These are phyloP conservation scores for Clitocybe nebularis DNA, from an alignment of 1,284 basidiomycete species.

Conservation along the genomic window DNA sequence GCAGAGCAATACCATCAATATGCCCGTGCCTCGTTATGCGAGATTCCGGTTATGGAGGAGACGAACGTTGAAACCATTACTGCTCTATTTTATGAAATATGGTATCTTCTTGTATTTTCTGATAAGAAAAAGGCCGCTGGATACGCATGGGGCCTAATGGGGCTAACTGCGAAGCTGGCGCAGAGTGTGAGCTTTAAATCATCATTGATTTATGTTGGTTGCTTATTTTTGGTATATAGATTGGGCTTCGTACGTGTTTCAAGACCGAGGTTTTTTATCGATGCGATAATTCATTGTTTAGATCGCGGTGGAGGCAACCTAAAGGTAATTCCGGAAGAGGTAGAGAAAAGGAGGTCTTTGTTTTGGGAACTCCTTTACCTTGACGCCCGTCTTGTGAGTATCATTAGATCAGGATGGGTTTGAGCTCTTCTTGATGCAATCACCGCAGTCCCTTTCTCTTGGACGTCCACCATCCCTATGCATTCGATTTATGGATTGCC, in stretches of 20 bases:
- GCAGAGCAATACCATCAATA: constrained; percentile 54
- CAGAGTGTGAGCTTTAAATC: constrained; percentile 43
- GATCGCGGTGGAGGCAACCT: constrained; percentile 37
- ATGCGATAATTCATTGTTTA: constrained; percentile 16
- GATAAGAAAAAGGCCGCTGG: constrained; percentile 43
- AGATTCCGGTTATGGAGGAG: constrained; percentile 56
- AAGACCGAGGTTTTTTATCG: not conserved
- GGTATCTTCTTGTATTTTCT: constrained; percentile 45
- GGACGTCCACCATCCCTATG: constrained; percentile 42
- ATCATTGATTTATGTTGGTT: constrained; percentile 8
- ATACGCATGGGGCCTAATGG: constrained; percentile 59
- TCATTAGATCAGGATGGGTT: not conserved
- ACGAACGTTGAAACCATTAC: constrained; percentile 57
- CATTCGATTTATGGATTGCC: constrained; percentile 38
- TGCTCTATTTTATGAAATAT: constrained; percentile 45
- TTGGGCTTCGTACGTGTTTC: constrained; percentile 51
- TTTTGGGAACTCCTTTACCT: constrained; percentile 45
- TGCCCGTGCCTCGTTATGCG: constrained; percentile 50
- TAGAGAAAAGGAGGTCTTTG: constrained; percentile 39
- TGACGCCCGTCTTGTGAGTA: constrained; percentile 38
- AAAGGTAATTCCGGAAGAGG: constrained; percentile 42
- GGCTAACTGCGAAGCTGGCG: constrained; percentile 57
- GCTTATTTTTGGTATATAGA: constrained; percentile 30
- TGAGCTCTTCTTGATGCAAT: not conserved
- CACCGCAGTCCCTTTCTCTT: constrained; percentile 35